Evolutionary conservation across 345 rosid species (phyloP), one percentile per base, ranked within the genome.

Genomic region (Camelina laxa): DNA sequence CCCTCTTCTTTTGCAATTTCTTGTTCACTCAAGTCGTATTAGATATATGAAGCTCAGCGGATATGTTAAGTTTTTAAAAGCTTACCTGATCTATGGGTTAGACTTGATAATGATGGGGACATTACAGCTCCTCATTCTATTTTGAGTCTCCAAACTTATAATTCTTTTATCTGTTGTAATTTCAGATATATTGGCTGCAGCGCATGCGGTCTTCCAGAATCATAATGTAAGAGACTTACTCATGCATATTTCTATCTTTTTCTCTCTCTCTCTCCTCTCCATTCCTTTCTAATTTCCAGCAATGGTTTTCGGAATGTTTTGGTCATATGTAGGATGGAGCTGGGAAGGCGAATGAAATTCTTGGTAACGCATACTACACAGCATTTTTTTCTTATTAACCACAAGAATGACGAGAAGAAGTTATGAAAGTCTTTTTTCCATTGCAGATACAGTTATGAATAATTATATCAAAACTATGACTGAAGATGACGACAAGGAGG

Each of bases 401-500:
- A 61, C 41, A 59, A 73, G 36, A 47, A 44, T 59, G 31, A 16
- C 35, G n/a, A 62, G 44, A 39, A 57, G 67, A 56, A 69, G 30
- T 53, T 76, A 57, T 79, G 69, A 33, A 57, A 50, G 72, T 56
- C 74, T 62, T 69, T 71, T 71, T 21, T 48, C 72, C 42, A 16
- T 51, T 69, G 72, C 87, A 92, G 98, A 91, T 83, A 84, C 73
- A 24, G 90, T 89, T 75, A 91, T 96, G 89, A 85, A 85, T 65
- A 84, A 85, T 62, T 91, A 83, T 80, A 82, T 91, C 78, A 92
- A 88, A 80, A 79, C 88, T 56, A 92, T 96, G 95, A 82, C 85
- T 41, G 93, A 89, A 16, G 99, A 92, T 87, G 97, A 89, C 47
- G 98, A 96, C 85, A 96, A 89, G 85, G 98, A 91, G 83, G 98